Evolutionary conservation across 164 flowering plant species (phyloP).

Genomic region (Dillenia suffruticosa): DNA sequence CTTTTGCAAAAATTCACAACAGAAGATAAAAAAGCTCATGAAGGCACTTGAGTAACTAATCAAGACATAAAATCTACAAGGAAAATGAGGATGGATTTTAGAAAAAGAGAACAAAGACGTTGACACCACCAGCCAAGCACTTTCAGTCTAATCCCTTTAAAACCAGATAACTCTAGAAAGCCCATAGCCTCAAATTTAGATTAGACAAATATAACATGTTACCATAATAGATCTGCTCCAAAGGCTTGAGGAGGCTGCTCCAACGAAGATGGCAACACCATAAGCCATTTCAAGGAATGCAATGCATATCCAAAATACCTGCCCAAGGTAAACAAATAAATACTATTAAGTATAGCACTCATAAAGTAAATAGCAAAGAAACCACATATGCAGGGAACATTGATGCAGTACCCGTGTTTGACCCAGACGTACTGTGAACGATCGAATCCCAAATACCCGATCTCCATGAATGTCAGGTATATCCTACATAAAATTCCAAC

Average conservation of each 20-base stretch:
- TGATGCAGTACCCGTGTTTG: conserved; percentile 59
- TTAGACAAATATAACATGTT: conserved; percentile 7
- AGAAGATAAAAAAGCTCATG: too few species aligned
- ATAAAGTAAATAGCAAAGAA: too few species aligned
- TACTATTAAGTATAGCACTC: too few species aligned
- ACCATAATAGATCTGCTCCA: conserved; percentile 75
- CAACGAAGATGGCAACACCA: conserved; percentile 56
- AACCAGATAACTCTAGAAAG: too few species aligned
- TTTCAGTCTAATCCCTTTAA: too few species aligned
- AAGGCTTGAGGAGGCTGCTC: conserved; percentile 43
- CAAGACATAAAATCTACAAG: too few species aligned
- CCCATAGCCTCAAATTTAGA: too few species aligned
- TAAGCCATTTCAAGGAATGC: conserved; percentile 76
- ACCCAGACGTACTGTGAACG: conserved; percentile 72
- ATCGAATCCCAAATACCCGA: conserved; percentile 65
- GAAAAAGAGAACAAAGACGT: too few species aligned
- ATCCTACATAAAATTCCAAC: conserved; percentile 41
- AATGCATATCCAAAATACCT: conserved; percentile 87
- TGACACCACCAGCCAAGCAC: too few species aligned
- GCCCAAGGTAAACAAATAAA: conserved; percentile 8
- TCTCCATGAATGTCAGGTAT: conserved; percentile 92
- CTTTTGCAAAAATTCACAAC: too few species aligned
- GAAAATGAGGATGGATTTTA: too few species aligned
- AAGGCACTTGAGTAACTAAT: too few species aligned
- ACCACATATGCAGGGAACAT: neutral